Evolutionary conservation across 768 basidiomycete genomes (phyloP), one percentile per base, ranked within the genome.

Genomic region (Ramaria sp.): DNA sequence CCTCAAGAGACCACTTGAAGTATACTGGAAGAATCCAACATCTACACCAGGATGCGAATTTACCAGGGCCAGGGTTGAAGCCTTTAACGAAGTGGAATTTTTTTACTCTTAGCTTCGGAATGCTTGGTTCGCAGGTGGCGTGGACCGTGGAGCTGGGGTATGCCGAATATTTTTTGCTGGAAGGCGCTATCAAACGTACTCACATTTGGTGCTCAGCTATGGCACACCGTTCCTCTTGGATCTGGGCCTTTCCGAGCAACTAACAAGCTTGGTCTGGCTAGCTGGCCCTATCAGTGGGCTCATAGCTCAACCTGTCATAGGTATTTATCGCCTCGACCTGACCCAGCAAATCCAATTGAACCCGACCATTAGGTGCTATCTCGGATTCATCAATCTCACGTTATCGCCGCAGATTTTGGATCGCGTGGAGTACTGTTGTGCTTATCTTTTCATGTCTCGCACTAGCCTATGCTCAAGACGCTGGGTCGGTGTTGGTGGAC

Each of bases 71-170:
- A n/a, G n/a, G n/a, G n/a, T 15, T 30, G 27, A 16, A 16, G 3
- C 25, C 28, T 5, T 30, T 47, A 24, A 47, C 45, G 27, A 47
- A 81, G 65, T 84, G 83, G 83, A 74, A 86, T 65, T 78, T 92
- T 55, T 76, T 90, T 62, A 86, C 86, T 1, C 72, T 92, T 61
- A 88, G 84, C 57, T 78, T 96, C 57, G 89, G 92, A 7, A 94
- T 98, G 88, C 91, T 82, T 42, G 95, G 95, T 15, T 89, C 88
- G 5, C 89, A 96, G 70, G 83, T 97, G 24, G 86, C 90, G 1
- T 97, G 94, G 94, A 95, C 92, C 1, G 86, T 96, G 3, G 92
- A 95, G 64, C 79, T 94, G 24, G 91, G 90, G 91, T 93, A 63
- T 59, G 84, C 69, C 27, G 37, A 1, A 27, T 56, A 22, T 41